Percentiles rank a stretch among this genome's conserved stretches.
phyloP scores from a whole-genome alignment of 1,284 basidiomycete species.

The Pholiota adiposa region DNA sequence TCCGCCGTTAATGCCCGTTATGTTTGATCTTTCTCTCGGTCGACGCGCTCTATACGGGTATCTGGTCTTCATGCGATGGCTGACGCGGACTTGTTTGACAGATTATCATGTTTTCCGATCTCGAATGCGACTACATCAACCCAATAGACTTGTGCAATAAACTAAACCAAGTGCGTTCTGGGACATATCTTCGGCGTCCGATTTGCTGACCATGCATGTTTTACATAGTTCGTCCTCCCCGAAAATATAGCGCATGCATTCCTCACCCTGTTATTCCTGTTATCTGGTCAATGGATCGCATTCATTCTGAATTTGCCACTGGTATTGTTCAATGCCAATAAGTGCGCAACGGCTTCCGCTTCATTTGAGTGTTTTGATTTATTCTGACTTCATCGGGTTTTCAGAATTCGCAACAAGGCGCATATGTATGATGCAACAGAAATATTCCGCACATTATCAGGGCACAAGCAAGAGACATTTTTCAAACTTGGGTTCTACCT shows the following conservation, averaged over 20 bases:
- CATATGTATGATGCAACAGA: constrained; percentile 99
- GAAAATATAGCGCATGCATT: constrained; percentile 96
- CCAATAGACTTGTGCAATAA: constrained; percentile 99
- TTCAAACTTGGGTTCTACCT: constrained; percentile 96
- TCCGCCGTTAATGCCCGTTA: background rate
- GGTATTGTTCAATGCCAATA: constrained; percentile 92
- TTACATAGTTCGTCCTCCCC: constrained; percentile 90
- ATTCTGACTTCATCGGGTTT: background rate
- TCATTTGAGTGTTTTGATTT: constrained; percentile 1
- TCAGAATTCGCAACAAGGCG: constrained; percentile 89
- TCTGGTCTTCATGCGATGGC: background rate
- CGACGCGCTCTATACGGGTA: background rate
- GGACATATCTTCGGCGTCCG: background rate
- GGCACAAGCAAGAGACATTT: constrained; percentile 97
- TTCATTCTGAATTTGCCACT: constrained; percentile 93
- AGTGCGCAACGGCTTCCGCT: constrained; percentile 59
- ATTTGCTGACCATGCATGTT: background rate
- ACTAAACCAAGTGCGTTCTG: constrained; percentile 84
- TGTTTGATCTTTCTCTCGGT: background rate
- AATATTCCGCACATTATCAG: constrained; percentile 94
- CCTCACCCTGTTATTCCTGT: constrained; percentile 86
- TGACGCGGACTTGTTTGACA: constrained; percentile 37
- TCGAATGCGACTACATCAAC: constrained; percentile 99
- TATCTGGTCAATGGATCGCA: constrained; percentile 95
- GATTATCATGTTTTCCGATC: constrained; percentile 99